phyloP scores from a whole-genome alignment of 495 filamentous ascomycete species.

The Penicillium pancosmium region DNA sequence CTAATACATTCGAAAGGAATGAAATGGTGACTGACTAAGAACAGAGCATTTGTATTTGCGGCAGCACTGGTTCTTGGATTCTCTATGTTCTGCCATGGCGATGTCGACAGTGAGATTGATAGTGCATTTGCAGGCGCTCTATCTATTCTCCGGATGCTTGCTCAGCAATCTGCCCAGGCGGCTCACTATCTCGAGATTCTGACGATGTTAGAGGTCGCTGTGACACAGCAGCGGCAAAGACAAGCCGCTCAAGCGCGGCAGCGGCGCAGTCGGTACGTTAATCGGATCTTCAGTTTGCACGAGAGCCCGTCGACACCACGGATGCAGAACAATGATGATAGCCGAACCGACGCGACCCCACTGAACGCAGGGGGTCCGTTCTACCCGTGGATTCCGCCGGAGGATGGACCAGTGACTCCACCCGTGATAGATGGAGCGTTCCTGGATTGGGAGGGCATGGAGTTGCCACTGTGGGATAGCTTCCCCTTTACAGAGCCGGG shows the following conservation, averaged over 20 bases:
- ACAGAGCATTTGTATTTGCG: slow-evolving; percentile 45
- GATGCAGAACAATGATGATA: slow-evolving; percentile 6
- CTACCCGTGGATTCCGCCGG: slow-evolving; percentile 25
- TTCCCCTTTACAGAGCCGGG: slow-evolving; percentile 39
- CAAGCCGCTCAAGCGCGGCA: slow-evolving; percentile 33
- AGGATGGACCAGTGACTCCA: slow-evolving; percentile 17
- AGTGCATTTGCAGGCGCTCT: slow-evolving; percentile 36
- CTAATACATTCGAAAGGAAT: not conserved
- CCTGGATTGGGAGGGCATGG: slow-evolving; percentile 38
- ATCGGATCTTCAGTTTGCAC: slow-evolving; percentile 40
- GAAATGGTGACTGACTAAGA: not conserved
- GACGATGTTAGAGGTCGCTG: slow-evolving; percentile 33
- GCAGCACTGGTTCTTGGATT: slow-evolving; percentile 47
- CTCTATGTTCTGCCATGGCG: slow-evolving; percentile 43
- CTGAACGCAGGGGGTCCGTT: slow-evolving; percentile 10
- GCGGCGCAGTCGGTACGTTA: slow-evolving; percentile 39
- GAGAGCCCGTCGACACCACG: slow-evolving; percentile 18
- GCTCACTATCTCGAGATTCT: slow-evolving; percentile 43
- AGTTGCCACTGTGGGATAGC: slow-evolving; percentile 40
- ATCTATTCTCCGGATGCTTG: slow-evolving; percentile 35
- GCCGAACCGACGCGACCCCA: slow-evolving; percentile 13
- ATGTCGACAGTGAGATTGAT: slow-evolving; percentile 34
- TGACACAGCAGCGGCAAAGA: slow-evolving; percentile 37
- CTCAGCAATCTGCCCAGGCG: slow-evolving; percentile 42
- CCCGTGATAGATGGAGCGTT: slow-evolving; percentile 24